phyloP scores from a whole-genome alignment of 2,329 filamentous ascomycete genomes.

The Aurifilum marmelostoma region DNA sequence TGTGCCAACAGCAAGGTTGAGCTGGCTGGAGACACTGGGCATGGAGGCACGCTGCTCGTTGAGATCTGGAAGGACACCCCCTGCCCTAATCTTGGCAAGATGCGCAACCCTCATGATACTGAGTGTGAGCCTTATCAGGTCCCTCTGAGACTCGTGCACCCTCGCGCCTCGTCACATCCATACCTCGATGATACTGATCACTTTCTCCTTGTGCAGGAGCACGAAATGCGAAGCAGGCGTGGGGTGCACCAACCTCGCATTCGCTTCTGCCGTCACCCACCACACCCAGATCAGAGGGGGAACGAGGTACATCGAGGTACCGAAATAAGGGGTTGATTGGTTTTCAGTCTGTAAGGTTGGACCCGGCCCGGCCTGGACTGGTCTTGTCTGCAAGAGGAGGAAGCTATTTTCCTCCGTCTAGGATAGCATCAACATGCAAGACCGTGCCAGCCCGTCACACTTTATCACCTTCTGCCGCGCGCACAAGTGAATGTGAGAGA shows the following conservation, averaged over 20 bases:
- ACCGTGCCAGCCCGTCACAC: neutral
- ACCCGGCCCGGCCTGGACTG: neutral
- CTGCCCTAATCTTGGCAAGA: neutral
- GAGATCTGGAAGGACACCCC: neutral
- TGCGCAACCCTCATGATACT: neutral
- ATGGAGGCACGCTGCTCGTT: neutral
- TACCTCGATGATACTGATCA: neutral
- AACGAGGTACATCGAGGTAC: neutral
- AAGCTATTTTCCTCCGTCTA: neutral
- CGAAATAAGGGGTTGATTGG: neutral
- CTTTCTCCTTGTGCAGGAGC: neutral
- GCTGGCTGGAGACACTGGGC: neutral
- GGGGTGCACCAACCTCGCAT: neutral
- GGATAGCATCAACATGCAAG: neutral
- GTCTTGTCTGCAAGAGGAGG: neutral
- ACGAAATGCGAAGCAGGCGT: no score
- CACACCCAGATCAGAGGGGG: neutral
- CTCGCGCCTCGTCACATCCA: neutral
- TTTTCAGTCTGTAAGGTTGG: neutral
- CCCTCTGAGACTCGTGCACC: neutral
- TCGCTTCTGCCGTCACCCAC: neutral
- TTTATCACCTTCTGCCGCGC: neutral
- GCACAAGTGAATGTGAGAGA: neutral
- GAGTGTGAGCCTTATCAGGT: neutral
- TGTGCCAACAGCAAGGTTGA: neutral